Percentiles rank a stretch among this genome's conserved stretches.
These are phyloP conservation scores for Jamesozyma jinghongensis DNA, from an alignment of 805 yeast species.

Conservation along the genomic window DNA sequence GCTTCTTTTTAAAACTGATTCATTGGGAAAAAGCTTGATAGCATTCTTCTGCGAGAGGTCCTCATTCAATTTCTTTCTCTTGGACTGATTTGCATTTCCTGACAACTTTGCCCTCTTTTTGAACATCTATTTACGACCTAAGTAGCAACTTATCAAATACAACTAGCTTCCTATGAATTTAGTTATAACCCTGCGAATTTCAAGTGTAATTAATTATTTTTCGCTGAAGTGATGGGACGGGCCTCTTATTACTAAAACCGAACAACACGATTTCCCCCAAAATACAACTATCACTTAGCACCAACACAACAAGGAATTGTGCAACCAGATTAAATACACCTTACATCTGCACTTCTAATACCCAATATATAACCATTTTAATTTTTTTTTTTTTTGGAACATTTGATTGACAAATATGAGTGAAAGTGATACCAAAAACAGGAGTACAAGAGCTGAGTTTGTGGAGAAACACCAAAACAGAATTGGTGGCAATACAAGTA, in stretches of 20 bases:
- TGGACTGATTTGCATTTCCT: conserved; percentile 1
- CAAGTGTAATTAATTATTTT: too few species aligned
- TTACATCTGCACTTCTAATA: too few species aligned
- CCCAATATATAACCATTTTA: background rate
- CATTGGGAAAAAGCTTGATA: background rate
- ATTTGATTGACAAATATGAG: conserved; percentile 7
- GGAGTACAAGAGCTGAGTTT: conserved; percentile 24
- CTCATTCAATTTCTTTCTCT: conserved; percentile 11
- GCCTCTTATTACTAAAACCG: too few species aligned
- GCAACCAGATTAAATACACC: too few species aligned
- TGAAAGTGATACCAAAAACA: conserved; percentile 11
- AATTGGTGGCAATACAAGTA: conserved; percentile 25
- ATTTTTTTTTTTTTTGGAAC: background rate
- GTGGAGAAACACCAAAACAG: conserved; percentile 18
- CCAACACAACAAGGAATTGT: too few species aligned
- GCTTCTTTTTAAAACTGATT: background rate
- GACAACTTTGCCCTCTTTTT: conserved; percentile 16
- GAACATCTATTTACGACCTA: conserved; percentile 16
- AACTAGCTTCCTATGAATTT: background rate
- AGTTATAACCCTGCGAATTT: background rate
- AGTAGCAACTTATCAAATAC: background rate
- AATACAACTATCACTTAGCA: too few species aligned
- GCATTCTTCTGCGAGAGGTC: conserved; percentile 1
- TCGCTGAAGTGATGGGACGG: too few species aligned
- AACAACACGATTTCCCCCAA: too few species aligned